phyloP scores from a whole-genome alignment of 2,329 filamentous ascomycete species.

The Nemania sp. region DNA sequence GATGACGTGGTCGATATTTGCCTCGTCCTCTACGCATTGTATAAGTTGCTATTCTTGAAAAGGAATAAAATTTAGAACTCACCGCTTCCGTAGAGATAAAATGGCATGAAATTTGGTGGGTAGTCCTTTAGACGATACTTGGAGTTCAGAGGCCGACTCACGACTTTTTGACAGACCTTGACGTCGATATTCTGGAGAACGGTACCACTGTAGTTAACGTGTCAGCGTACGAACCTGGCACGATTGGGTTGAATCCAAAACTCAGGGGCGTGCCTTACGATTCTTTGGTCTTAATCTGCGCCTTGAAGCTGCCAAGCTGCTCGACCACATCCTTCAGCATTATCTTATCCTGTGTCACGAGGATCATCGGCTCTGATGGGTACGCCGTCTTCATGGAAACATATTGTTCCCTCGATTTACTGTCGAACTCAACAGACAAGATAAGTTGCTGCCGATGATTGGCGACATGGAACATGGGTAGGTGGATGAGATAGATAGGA shows the following conservation, averaged over 20 bases:
- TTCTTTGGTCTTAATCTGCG: constrained; percentile 48
- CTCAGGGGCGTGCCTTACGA: constrained; percentile 41
- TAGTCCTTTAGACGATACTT: constrained; percentile 52
- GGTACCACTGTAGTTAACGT: constrained; percentile 32
- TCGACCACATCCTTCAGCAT: constrained; percentile 44
- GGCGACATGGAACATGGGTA: constrained; percentile 56
- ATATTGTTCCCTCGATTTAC: constrained; percentile 42
- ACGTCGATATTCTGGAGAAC: constrained; percentile 47
- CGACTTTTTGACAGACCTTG: constrained; percentile 44
- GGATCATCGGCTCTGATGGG: constrained; percentile 47
- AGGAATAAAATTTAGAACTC: background rate
- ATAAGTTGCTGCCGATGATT: constrained; percentile 57
- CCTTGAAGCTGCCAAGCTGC: constrained; percentile 44
- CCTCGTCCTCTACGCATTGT: constrained; percentile 42
- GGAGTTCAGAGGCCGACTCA: constrained; percentile 54
- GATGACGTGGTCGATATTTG: constrained; percentile 59
- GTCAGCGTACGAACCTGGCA: constrained; percentile 6
- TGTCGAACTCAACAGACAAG: constrained; percentile 48
- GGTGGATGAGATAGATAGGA: constrained; percentile 51
- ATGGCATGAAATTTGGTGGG: constrained; percentile 55
- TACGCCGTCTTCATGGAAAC: constrained; percentile 43
- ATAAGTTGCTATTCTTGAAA: background rate
- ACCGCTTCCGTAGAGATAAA: constrained; percentile 58
- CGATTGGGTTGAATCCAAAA: background rate
- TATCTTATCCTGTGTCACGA: constrained; percentile 46